Evolutionary conservation across 345 rosid species (phyloP).

Genomic region (Toxicodendron radicans): DNA sequence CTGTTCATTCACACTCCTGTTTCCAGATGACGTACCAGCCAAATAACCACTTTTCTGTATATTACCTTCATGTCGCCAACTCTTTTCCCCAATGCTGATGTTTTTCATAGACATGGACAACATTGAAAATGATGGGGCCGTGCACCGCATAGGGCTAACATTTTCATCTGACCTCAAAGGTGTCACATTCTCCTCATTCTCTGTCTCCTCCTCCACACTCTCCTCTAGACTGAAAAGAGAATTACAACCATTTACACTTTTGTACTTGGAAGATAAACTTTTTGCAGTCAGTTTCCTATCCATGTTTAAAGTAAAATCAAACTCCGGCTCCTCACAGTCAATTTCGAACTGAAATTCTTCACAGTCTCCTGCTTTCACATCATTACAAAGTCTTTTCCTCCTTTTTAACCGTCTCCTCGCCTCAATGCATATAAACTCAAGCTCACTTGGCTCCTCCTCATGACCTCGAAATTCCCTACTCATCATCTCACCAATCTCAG

Average conservation of each 20-base stretch:
- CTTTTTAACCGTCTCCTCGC: constrained; percentile 41
- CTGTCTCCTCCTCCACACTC: constrained; percentile 32
- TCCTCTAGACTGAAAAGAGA: constrained; percentile 43
- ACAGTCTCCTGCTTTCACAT: constrained; percentile 35
- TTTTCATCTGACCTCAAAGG: constrained; percentile 6
- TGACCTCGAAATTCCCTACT: constrained; percentile 53
- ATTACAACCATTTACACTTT: constrained; percentile 25
- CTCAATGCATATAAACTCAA: constrained; percentile 52
- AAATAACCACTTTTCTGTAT: constrained; percentile 41
- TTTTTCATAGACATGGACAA: constrained; percentile 35
- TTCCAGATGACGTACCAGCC: constrained; percentile 43
- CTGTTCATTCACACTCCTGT: constrained; percentile 53
- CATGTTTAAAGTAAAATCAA: constrained; percentile 22
- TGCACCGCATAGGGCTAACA: neutral
- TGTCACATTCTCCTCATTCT: constrained; percentile 18
- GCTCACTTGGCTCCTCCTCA: constrained; percentile 66
- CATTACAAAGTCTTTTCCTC: constrained; percentile 31
- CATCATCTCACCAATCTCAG: constrained; percentile 72
- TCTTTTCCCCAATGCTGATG: constrained; percentile 29
- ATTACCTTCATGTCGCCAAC: constrained; percentile 23
- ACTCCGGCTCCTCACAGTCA: constrained; percentile 37
- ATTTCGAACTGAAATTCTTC: constrained; percentile 45
- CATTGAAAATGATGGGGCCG: constrained; percentile 27
- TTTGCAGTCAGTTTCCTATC: constrained; percentile 14
- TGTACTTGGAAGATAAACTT: constrained; percentile 23